A percentile compares a stretch with the other conserved stretches of the same genome.
Conservation (phyloP, 2,329 filamentous ascomycete genomes). For the Paecilomyces sp. region DNA sequence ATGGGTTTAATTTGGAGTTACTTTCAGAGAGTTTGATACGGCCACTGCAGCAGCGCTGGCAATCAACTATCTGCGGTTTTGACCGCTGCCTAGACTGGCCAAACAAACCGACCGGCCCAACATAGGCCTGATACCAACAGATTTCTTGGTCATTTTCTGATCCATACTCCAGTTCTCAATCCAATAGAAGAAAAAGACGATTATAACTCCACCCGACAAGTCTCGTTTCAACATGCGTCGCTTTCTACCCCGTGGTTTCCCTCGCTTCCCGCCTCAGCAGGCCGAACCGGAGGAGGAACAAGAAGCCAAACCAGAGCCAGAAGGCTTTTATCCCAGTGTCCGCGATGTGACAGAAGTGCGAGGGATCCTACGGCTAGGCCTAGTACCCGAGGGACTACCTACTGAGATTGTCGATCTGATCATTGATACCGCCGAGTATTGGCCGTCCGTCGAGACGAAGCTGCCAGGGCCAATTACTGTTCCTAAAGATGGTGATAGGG, state of each 20-base stretch:
- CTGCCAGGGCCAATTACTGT: slow-evolving; percentile 16
- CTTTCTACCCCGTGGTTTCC: neutral
- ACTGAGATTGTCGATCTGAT: slow-evolving; percentile 33
- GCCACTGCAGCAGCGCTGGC: no score
- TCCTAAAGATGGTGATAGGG: slow-evolving; percentile 24
- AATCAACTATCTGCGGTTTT: no score
- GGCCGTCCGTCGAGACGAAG: slow-evolving; percentile 12
- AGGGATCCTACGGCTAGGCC: slow-evolving; percentile 23
- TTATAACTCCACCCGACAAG: no score
- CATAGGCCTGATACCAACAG: neutral
- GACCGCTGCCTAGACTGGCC: no score
- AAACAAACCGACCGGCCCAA: neutral
- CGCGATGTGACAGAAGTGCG: slow-evolving; percentile 27
- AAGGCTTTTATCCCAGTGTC: slow-evolving; percentile 19
- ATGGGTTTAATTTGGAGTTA: no score
- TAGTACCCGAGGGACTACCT: slow-evolving; percentile 17
- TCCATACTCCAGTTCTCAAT: neutral
- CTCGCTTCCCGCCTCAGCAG: neutral
- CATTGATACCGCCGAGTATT: slow-evolving; percentile 28
- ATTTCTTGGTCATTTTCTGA: neutral
- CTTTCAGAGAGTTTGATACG: no score
- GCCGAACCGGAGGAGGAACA: neutral
- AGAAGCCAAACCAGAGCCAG: neutral
- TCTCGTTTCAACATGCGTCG: neutral
- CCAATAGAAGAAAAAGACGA: neutral